Percentiles rank a stretch among this genome's conserved stretches.
These are phyloP conservation scores for Nemania sp. DNA, from an alignment of 2,329 filamentous ascomycete genomes.

Conservation along the genomic window DNA sequence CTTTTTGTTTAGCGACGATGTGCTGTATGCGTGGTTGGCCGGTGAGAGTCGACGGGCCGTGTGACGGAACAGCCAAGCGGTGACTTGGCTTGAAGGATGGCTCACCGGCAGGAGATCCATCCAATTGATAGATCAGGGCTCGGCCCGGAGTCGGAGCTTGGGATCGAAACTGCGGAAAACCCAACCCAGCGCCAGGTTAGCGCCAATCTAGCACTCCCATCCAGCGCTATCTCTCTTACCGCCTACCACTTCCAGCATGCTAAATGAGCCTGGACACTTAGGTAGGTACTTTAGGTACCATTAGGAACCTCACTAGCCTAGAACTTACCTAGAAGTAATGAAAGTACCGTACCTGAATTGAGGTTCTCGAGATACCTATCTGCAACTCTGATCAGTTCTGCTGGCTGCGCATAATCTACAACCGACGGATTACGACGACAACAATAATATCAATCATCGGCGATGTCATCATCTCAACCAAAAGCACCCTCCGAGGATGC, in stretches of 20 bases:
- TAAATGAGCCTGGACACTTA: neutral
- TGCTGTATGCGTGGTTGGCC: neutral
- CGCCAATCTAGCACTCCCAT: too few species aligned
- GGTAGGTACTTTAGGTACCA: too few species aligned
- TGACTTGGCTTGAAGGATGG: too few species aligned
- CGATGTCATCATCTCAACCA: constrained; percentile 30
- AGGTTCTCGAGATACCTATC: too few species aligned
- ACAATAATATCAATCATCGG: neutral
- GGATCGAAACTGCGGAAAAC: constrained; percentile 23
- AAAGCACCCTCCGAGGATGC: constrained; percentile 20
- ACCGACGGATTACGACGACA: neutral
- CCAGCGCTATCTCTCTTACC: constrained; percentile 12
- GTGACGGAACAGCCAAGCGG: neutral
- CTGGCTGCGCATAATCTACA: neutral
- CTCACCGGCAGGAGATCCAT: neutral
- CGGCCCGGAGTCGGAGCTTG: constrained; percentile 33
- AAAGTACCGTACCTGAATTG: too few species aligned
- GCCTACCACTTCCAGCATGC: constrained; percentile 20
- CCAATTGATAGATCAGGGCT: constrained; percentile 31
- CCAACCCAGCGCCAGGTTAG: too few species aligned
- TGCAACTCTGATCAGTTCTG: neutral
- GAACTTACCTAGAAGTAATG: too few species aligned
- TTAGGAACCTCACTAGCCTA: too few species aligned
- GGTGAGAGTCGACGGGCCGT: constrained; percentile 8
- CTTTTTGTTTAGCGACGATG: neutral